phyloP scores from a whole-genome alignment of 305 asterid species.

The Salvia sclarea region DNA sequence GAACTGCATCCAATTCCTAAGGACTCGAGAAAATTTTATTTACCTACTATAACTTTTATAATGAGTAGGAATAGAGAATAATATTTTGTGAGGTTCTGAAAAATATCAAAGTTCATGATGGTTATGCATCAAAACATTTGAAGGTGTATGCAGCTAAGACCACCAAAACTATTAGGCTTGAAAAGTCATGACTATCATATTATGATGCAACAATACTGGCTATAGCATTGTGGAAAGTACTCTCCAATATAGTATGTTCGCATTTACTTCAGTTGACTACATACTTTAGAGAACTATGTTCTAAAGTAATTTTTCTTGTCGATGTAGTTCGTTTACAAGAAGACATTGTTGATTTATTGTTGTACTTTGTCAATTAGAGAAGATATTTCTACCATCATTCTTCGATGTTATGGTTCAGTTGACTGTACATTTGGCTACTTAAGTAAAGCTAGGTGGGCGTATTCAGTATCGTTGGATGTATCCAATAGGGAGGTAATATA shows the following conservation, averaged over 20 bases:
- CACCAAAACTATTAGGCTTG: neutral
- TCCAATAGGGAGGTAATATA: neutral
- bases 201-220: constrained; percentile 2
- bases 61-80: neutral
- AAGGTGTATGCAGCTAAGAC: neutral
- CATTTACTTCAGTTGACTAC: neutral
- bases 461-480: constrained; percentile 2
- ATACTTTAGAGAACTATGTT: constrained; percentile 4
- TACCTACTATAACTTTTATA: neutral
- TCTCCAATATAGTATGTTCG: neutral
- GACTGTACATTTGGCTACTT: neutral
- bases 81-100: neutral
- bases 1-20: neutral
- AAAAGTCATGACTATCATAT: constrained; percentile 12
- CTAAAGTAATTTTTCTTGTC: neutral
- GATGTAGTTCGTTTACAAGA: neutral
- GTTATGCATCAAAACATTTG: constrained; percentile 1
- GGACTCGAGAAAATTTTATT: neutral
- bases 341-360: neutral
- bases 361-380: constrained; percentile 15
- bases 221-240: neutral
- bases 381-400: constrained; percentile 15
- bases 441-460: constrained; percentile 8
- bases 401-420: constrained; percentile 5
- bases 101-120: constrained; percentile 2